A percentile compares a stretch with the other conserved stretches of the same genome.
phyloP scores from a whole-genome alignment of 1,284 basidiomycete species.

The Pterulicium gracile region DNA sequence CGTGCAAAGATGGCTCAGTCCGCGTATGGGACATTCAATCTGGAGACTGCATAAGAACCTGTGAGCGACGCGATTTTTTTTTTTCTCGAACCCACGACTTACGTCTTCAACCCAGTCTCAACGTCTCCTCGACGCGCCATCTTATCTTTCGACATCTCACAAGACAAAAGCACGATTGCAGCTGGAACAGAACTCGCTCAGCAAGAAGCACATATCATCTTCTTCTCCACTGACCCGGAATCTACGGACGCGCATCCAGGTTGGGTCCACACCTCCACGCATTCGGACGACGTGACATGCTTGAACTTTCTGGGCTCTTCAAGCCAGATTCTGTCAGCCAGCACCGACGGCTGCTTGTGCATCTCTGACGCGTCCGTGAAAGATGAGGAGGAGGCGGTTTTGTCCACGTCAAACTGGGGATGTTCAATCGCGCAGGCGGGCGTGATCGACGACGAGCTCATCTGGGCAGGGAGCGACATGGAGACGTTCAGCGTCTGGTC shows the following conservation, averaged over 20 bases:
- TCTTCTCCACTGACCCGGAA: constrained; percentile 29
- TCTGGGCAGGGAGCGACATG: constrained; percentile 78
- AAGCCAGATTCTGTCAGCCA: constrained; percentile 50
- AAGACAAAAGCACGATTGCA: constrained; percentile 53
- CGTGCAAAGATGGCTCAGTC: constrained; percentile 53
- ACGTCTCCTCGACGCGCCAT: constrained; percentile 8
- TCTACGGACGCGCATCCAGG: constrained; percentile 39
- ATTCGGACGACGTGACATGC: constrained; percentile 70
- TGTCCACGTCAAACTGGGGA: constrained; percentile 65
- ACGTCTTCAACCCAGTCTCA: not conserved
- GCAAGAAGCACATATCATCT: not conserved
- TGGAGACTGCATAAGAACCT: constrained; percentile 39
- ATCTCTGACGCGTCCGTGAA: constrained; percentile 54
- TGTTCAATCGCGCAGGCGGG: constrained; percentile 65
- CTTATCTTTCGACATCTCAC: constrained; percentile 33
- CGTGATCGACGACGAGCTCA: constrained; percentile 36
- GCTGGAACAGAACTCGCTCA: constrained; percentile 51
- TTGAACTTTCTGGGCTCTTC: constrained; percentile 38
- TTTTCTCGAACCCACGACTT: too few species aligned
- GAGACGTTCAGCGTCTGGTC: constrained; percentile 75
- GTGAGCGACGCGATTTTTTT: constrained; percentile 28
- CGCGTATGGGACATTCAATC: constrained; percentile 62
- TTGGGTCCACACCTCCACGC: constrained; percentile 48
- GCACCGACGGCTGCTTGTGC: constrained; percentile 62
- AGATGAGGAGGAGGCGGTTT: constrained; percentile 67